Evolutionary conservation across 805 yeast species (phyloP).

Genomic region (Kazachstania kunashirensis): DNA sequence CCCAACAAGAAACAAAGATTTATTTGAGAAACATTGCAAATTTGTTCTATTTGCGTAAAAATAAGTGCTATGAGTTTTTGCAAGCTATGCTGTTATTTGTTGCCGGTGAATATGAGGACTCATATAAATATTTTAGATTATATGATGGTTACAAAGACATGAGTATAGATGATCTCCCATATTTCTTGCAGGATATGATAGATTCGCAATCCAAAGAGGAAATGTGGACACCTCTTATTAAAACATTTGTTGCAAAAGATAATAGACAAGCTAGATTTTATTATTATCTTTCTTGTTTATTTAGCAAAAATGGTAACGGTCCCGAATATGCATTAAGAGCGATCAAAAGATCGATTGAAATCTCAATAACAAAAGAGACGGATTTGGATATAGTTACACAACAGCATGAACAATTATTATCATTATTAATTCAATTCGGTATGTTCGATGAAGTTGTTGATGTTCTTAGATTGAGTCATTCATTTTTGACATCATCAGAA

Average conservation of each 20-base stretch:
- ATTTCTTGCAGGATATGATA: slow-evolving; percentile 11
- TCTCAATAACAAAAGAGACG: slow-evolving; percentile 10
- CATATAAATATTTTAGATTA: slow-evolving; percentile 21
- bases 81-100: slow-evolving; percentile 20
- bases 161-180: slow-evolving; percentile 12
- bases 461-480: slow-evolving; percentile 23
- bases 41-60: slow-evolving; percentile 15
- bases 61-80: slow-evolving; percentile 20
- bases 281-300: slow-evolving; percentile 22
- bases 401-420: slow-evolving; percentile 23
- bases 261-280: slow-evolving; percentile 16
- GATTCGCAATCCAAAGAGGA: slow-evolving; percentile 3
- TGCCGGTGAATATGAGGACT: slow-evolving; percentile 19
- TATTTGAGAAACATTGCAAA: slow-evolving; percentile 14
- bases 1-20: slow-evolving; percentile 3
- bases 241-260: slow-evolving; percentile 11
- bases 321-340: slow-evolving; percentile 19
- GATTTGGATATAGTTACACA: slow-evolving; percentile 7
- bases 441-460: slow-evolving; percentile 25
- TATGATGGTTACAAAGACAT: slow-evolving; percentile 18
- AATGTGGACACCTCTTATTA: slow-evolving; percentile 20
- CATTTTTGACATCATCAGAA: slow-evolving; percentile 12
- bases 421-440: slow-evolving; percentile 18
- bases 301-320: slow-evolving; percentile 11
- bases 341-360: slow-evolving; percentile 23